Evolutionary conservation across 768 basidiomycete species (phyloP).

Genomic region (Mycena rebaudengoi): DNA sequence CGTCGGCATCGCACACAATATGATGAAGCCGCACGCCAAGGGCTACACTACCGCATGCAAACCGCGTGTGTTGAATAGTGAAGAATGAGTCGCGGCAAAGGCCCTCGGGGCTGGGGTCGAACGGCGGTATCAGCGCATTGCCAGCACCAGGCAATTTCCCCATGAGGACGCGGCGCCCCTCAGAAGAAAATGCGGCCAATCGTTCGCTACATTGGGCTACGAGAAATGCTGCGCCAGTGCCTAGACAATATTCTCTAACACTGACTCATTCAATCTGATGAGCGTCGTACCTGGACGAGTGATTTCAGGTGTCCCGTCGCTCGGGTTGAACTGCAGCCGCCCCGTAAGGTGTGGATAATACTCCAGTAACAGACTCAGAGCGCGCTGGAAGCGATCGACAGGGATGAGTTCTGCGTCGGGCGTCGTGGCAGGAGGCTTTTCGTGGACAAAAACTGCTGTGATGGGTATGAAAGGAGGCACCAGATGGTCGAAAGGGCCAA

Average conservation of each 20-base stretch:
- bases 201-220: conserved; percentile 21
- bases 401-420: conserved; percentile 10
- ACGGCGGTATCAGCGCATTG: no score
- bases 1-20: no score
- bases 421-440: neutral
- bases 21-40: no score
- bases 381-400: conserved; percentile 22
- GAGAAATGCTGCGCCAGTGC: conserved; percentile 26
- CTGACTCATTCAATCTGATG: no score
- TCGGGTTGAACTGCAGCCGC: conserved; percentile 10
- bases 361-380: conserved; percentile 16
- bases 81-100: no score
- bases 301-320: conserved; percentile 14
- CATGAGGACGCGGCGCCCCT: conserved; percentile 4
- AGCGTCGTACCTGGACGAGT: no score
- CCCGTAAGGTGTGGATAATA: conserved; percentile 30
- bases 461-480: conserved; percentile 25
- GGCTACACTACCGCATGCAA: no score
- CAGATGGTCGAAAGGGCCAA: conserved; percentile 28
- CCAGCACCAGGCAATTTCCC: conserved; percentile 22
- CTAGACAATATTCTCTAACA: no score
- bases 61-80: no score
- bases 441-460: conserved; percentile 26
- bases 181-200: conserved; percentile 23
- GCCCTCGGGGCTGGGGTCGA: no score